Base-by-base conservation (phyloP, 1,139 yeast species). In the Saccharomyces hybrid region DNA sequence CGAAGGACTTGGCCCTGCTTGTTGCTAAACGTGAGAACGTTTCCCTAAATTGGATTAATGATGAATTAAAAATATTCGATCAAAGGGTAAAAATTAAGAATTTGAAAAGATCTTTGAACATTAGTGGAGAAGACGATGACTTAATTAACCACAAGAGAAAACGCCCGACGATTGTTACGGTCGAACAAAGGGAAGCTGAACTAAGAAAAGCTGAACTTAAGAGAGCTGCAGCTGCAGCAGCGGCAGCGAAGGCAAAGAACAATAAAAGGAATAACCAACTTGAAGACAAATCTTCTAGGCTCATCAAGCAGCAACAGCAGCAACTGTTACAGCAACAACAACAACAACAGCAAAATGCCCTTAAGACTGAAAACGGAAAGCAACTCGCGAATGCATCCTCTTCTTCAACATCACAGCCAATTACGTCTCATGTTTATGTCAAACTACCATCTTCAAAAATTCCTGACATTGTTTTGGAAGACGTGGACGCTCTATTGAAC, bases 401-500 rank as follows among this genome's bases (percentile, higher is more conserved):
- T 51, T 34, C 55, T 53, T 41, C 62, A 62, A 31, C 66, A 59
- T 49, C 61, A 28, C 61, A 60, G 31, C 59, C 65, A n/a, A 58
- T 61, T 49, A 61, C 65, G 27, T 74, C 75, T 50, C 96, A 87
- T 66, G 91, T 95, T 8, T 88, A 88, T 72, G 95, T 88, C 64
- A 86, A 88, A 61, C 73, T 89, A 48, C 95, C 97, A 9, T 86
- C 95, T 30, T 86, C 96, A 2, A 88, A 90, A 73, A 87, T 91
- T 62, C 97, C 98, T 11, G 97, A 91, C 71, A 80, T 91, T 80
- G 96, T 89, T 53, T 77, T 91, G 61, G 84, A 87, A 42, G 88
- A 96, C 5, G 91, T 91, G 26, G 88, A 88, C 52, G 79, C 82
- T 53, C 84, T 89, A 26, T 74, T 88, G 57, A 77, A 80, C 54